These are phyloP conservation scores for Lagenaria siceraria DNA, from an alignment of 306 rosid species.

Conservation along the genomic window DNA sequence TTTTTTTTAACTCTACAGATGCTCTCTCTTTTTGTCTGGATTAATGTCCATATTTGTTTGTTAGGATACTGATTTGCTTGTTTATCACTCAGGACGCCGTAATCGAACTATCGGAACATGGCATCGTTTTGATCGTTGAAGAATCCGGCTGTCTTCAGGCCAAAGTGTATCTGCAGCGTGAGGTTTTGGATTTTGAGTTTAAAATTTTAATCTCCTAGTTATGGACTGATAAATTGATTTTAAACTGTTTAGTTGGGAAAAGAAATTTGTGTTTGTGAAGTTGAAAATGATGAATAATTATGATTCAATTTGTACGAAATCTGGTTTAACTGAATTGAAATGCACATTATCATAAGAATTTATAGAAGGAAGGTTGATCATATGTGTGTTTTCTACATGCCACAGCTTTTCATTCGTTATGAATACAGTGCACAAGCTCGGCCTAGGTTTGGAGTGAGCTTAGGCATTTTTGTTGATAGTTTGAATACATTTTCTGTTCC, in stretches of 20 bases:
- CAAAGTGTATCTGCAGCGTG: slow-evolving; percentile 89
- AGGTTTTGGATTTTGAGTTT: slow-evolving; percentile 26
- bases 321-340: neutral
- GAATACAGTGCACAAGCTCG: slow-evolving; percentile 70
- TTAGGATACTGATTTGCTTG: neutral
- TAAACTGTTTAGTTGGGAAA: neutral
- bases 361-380: neutral
- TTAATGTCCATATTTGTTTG: neutral
- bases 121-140: slow-evolving; percentile 72
- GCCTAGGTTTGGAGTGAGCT: slow-evolving; percentile 80
- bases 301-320: neutral
- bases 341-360: neutral
- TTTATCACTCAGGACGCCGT: slow-evolving; percentile 47
- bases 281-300: neutral
- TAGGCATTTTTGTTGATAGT: slow-evolving; percentile 74
- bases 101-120: slow-evolving; percentile 76
- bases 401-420: slow-evolving; percentile 58
- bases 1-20: neutral
- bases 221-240: neutral
- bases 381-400: neutral
- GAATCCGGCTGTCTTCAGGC: slow-evolving; percentile 87
- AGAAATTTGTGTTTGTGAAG: neutral
- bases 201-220: neutral
- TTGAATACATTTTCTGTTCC: slow-evolving; percentile 75
- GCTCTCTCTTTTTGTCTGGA: neutral